phyloP scores from a whole-genome alignment of 805 yeast genomes.

The Saturnispora ahearnii region DNA sequence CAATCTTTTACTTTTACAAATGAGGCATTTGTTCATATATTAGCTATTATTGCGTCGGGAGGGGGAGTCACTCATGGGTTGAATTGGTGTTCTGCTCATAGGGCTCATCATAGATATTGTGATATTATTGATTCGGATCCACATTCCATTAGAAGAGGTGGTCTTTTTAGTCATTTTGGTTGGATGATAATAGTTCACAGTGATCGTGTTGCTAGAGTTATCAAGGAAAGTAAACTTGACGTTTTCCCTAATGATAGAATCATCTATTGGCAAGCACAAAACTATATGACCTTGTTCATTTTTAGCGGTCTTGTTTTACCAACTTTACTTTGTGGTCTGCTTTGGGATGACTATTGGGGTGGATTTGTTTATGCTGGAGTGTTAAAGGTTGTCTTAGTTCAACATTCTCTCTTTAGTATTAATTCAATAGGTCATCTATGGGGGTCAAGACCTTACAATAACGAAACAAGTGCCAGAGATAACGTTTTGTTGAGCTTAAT shows the following conservation, averaged over 20 bases:
- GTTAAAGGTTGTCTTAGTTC: conserved; percentile 59
- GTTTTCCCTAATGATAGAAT: conserved; percentile 53
- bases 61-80: conserved; percentile 69
- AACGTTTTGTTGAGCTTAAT: conserved; percentile 53
- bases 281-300: conserved; percentile 49
- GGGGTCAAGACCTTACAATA: conserved; percentile 68
- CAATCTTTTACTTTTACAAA: conserved; percentile 40
- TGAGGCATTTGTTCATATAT: conserved; percentile 35
- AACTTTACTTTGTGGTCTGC: conserved; percentile 48
- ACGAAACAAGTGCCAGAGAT: conserved; percentile 64
- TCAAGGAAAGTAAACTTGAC: conserved; percentile 38
- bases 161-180: conserved; percentile 78
- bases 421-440: conserved; percentile 79
- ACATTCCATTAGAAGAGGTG: conserved; percentile 71
- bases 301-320: conserved; percentile 51
- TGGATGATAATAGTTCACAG: conserved; percentile 72
- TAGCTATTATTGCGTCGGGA: conserved; percentile 59
- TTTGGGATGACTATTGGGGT: conserved; percentile 68
- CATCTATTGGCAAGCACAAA: conserved; percentile 61
- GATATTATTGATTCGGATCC: conserved; percentile 82
- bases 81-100: conserved; percentile 76
- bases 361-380: conserved; percentile 78
- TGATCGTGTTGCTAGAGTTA: conserved; percentile 38
- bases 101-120: conserved; percentile 84
- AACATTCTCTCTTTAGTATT: conserved; percentile 68